Evolutionary conservation across 83 land plant species (phyloP).

Genomic region (Diphasiastrum complanatum): DNA sequence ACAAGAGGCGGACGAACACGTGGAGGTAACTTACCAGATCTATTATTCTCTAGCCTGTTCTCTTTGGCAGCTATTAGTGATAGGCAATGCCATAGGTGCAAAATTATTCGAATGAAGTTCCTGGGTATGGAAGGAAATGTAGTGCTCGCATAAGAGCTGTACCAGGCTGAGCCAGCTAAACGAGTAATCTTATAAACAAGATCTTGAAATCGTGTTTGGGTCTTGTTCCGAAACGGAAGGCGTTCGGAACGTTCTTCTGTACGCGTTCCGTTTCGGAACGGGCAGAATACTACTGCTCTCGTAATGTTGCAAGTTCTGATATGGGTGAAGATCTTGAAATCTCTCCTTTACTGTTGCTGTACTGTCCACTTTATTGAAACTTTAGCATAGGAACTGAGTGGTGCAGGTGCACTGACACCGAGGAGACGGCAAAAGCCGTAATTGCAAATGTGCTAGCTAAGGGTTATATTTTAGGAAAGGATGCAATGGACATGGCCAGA

Average conservation of each 20-base stretch:
- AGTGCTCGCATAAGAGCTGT: too few species aligned
- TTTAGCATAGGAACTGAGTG: conserved; percentile 18
- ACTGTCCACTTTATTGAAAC: neutral
- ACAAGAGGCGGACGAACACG: conserved; percentile 2
- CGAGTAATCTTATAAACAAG: too few species aligned
- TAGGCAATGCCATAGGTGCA: neutral
- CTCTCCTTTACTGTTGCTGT: conserved; percentile 18
- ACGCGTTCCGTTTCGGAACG: too few species aligned
- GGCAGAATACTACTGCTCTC: neutral
- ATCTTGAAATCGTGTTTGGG: too few species aligned
- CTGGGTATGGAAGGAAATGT: too few species aligned
- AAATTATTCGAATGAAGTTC: too few species aligned
- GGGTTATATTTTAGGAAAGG: conserved; percentile 61
- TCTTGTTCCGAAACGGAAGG: too few species aligned
- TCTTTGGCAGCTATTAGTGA: neutral
- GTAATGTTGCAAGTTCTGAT: neutral
- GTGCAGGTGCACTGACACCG: conserved; percentile 28
- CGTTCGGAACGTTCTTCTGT: too few species aligned
- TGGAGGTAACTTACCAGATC: neutral
- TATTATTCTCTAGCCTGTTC: conserved; percentile 24
- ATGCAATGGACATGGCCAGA: conserved; percentile 58
- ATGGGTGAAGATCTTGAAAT: neutral
- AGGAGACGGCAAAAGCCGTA: conserved; percentile 58
- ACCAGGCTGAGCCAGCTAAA: too few species aligned
- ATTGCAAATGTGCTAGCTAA: conserved; percentile 61